Conservation (phyloP, 2,329 filamentous ascomycete genomes). For the Aspergillus pseudotamarii region DNA sequence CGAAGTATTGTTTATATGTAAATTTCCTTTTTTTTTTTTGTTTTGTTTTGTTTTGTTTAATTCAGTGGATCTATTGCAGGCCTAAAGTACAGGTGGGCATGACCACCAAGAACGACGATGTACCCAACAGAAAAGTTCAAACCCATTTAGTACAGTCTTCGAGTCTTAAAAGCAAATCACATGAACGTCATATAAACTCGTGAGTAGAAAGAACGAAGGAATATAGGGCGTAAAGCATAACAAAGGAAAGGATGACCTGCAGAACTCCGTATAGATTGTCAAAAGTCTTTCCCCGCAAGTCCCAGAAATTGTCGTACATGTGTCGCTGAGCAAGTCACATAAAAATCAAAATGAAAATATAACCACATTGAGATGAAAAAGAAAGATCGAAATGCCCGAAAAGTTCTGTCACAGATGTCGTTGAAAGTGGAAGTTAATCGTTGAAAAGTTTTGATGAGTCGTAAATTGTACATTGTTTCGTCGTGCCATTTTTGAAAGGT, state of each 20-base stretch:
- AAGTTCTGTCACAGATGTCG: slow-evolving; percentile 17
- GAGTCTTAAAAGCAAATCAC: slow-evolving; percentile 20
- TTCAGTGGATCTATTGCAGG: slow-evolving; percentile 17
- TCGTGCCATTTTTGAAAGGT: slow-evolving; percentile 17
- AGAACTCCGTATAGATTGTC: slow-evolving; percentile 19
- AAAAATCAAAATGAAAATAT: slow-evolving; percentile 7
- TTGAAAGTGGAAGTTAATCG: slow-evolving; percentile 15
- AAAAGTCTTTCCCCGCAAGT: slow-evolving; percentile 17
- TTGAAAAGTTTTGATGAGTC: slow-evolving; percentile 13
- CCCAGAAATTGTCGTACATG: slow-evolving; percentile 22
- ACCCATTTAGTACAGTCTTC: slow-evolving; percentile 15
- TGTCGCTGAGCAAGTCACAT: slow-evolving; percentile 9
- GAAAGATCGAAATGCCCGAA: slow-evolving; percentile 15
- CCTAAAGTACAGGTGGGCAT: slow-evolving; percentile 16
- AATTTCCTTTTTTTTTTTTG: not conserved
- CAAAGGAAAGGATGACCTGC: slow-evolving; percentile 25
- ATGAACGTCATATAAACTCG: slow-evolving; percentile 17
- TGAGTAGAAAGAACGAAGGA: slow-evolving; percentile 12
- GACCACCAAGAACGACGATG: slow-evolving; percentile 10
- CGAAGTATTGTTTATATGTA: not conserved
- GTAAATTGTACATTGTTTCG: slow-evolving; percentile 28
- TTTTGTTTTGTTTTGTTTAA: not conserved
- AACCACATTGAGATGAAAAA: slow-evolving; percentile 9
- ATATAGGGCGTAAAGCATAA: slow-evolving; percentile 14
- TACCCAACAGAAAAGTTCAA: slow-evolving; percentile 10